These are phyloP conservation scores for Aspergillus hancockii DNA, from an alignment of 495 filamentous ascomycete genomes.

Conservation along the genomic window DNA sequence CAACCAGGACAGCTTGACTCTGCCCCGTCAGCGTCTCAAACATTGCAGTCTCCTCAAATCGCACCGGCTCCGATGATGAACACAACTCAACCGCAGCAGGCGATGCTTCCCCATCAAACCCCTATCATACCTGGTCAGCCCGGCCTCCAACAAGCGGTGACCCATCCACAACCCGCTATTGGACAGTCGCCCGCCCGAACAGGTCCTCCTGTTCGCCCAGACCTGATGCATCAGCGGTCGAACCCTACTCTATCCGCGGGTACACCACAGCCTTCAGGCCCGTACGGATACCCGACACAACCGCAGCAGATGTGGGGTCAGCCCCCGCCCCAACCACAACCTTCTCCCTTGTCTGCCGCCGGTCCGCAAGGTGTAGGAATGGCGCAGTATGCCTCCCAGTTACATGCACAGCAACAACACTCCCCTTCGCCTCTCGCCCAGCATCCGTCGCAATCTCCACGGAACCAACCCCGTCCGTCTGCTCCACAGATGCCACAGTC, in stretches of 20 bases:
- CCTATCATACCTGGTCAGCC: conserved; percentile 44
- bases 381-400: conserved; percentile 46
- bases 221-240: conserved; percentile 48
- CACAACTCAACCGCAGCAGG: conserved; percentile 35
- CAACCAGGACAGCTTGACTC: conserved; percentile 53
- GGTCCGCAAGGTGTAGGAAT: conserved; percentile 44
- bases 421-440: conserved; percentile 47
- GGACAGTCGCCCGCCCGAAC: conserved; percentile 46
- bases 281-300: conserved; percentile 51
- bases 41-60: conserved; percentile 45
- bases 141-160: conserved; percentile 32
- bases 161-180: conserved; percentile 41
- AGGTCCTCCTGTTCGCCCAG: conserved; percentile 45
- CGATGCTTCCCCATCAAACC: conserved; percentile 40
- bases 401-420: conserved; percentile 40
- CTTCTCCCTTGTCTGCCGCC: conserved; percentile 44
- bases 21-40: conserved; percentile 48
- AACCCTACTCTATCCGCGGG: conserved; percentile 42
- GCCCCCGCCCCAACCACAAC: conserved; percentile 56
- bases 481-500: conserved; percentile 45
- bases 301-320: conserved; percentile 55
- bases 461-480: conserved; percentile 44
- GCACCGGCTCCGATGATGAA: conserved; percentile 40
- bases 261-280: conserved; percentile 38
- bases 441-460: conserved; percentile 52